Evolutionary conservation across 2,329 filamentous ascomycete species (phyloP).

Genomic region (Coniochaeta ligniaria): DNA sequence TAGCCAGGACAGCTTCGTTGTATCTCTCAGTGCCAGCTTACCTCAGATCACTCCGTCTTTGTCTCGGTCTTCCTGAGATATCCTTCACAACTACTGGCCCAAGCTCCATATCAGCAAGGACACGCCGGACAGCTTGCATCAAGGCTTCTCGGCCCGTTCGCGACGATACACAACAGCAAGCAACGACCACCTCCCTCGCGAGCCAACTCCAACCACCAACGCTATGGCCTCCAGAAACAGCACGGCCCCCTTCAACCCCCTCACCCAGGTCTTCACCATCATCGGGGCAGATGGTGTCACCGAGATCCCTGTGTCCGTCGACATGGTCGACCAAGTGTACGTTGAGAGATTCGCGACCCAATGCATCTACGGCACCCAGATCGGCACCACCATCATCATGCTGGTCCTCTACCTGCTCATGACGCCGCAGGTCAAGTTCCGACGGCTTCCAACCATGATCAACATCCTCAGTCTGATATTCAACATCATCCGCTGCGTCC

Average conservation of each 20-base stretch:
- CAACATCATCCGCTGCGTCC: constrained; percentile 51
- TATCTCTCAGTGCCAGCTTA: not conserved
- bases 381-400: constrained; percentile 61
- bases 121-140: not conserved
- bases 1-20: not conserved
- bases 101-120: not conserved
- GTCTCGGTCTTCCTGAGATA: not conserved
- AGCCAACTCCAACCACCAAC: not conserved
- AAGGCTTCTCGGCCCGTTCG: not conserved
- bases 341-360: constrained; percentile 8
- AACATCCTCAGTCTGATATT: constrained; percentile 55
- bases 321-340: constrained; percentile 23
- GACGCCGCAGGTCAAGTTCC: constrained; percentile 58
- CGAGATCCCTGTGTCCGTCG: constrained; percentile 22
- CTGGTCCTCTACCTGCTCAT: constrained; percentile 59
- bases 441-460: constrained; percentile 56
- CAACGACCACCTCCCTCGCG: not conserved
- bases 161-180: not conserved
- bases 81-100: not conserved
- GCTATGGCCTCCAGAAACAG: constrained; percentile 1
- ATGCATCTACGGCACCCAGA: constrained; percentile 61
- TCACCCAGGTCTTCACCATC: constrained; percentile 27
- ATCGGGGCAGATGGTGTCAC: constrained; percentile 22
- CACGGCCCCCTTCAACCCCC: constrained; percentile 23
- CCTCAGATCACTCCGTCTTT: not conserved